A percentile compares a stretch with the other conserved stretches of the same genome.
phyloP scores from a whole-genome alignment of 192 early-diverging fungal genomes.

The Gryganskiella cystojenkinii region DNA sequence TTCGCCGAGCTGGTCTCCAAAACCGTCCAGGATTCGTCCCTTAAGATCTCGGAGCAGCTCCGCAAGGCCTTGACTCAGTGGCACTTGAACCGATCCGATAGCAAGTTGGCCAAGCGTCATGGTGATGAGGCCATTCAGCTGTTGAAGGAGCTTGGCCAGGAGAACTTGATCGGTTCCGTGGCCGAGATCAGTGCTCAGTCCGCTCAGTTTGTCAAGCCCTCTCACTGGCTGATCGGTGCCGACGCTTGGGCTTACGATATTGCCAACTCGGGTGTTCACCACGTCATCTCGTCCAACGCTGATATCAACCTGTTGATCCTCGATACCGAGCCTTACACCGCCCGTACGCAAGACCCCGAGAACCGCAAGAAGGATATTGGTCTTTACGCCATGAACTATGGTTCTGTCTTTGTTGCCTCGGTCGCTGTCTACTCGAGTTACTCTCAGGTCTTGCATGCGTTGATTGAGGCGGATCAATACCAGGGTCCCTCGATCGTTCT shows the following conservation, averaged over 20 bases:
- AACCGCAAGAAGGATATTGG: constrained; percentile 94
- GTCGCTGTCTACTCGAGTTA: constrained; percentile 89
- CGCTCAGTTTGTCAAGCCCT: constrained; percentile 66
- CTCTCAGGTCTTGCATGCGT: constrained; percentile 87
- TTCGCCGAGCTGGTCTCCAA: constrained; percentile 71
- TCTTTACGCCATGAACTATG: constrained; percentile 96
- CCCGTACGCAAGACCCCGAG: constrained; percentile 60
- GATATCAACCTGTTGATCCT: constrained; percentile 93
- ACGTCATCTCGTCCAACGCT: constrained; percentile 83
- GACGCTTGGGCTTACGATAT: constrained; percentile 91
- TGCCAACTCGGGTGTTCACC: constrained; percentile 90
- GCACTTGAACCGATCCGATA: constrained; percentile 68
- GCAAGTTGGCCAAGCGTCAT: constrained; percentile 62
- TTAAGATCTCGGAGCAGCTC: constrained; percentile 62
- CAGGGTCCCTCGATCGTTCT: constrained; percentile 91
- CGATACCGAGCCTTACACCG: constrained; percentile 86
- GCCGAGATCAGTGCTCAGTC: constrained; percentile 52
- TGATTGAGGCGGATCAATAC: constrained; percentile 91
- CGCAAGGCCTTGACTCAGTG: constrained; percentile 72
- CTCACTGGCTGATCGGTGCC: constrained; percentile 91
- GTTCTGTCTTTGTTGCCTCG: constrained; percentile 89
- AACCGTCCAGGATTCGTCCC: constrained; percentile 61
- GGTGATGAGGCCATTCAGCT: constrained; percentile 57
- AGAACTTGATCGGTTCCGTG: constrained; percentile 28
- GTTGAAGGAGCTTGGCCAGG: constrained; percentile 41